A percentile compares a stretch with the other conserved stretches of the same genome.
phyloP scores from a whole-genome alignment of 192 early-diverging fungal species.

The Coemansia sp. region DNA sequence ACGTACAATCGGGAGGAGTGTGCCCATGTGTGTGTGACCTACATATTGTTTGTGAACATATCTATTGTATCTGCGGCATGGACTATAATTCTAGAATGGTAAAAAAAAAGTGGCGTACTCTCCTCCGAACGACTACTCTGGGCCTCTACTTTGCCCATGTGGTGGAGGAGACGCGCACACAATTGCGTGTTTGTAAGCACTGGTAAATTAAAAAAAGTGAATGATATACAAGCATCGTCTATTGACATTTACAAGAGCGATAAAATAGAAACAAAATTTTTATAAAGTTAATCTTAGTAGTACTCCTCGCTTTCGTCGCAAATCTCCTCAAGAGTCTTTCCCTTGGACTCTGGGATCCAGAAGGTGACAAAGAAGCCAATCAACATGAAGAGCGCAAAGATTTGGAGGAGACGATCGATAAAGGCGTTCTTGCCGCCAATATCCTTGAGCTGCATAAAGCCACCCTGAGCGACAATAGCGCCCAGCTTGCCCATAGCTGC shows the following conservation, averaged over 20 bases:
- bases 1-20: neutral
- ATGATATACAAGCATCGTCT: neutral
- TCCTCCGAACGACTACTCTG: neutral
- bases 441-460: conserved; percentile 72
- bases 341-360: conserved; percentile 56
- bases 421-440: conserved; percentile 66
- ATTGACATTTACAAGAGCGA: conserved; percentile 2
- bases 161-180: neutral
- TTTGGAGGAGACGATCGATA: conserved; percentile 64
- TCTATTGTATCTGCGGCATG: neutral
- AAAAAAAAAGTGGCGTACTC: neutral
- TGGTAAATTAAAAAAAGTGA: neutral
- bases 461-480: conserved; percentile 74
- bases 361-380: conserved; percentile 63
- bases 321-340: conserved; percentile 56
- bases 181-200: neutral
- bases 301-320: conserved; percentile 52
- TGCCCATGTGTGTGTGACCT: neutral
- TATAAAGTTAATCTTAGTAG: conserved; percentile 13
- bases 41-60: neutral
- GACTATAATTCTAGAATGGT: neutral
- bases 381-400: conserved; percentile 80
- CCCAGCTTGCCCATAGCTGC: conserved; percentile 81
- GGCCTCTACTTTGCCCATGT: neutral
- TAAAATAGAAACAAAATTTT: neutral